A percentile compares a stretch with the other conserved stretches of the same genome.
These are phyloP conservation scores for Rhynchospora tenuis DNA, from an alignment of 176 grass and related monocot species.

Conservation along the genomic window DNA sequence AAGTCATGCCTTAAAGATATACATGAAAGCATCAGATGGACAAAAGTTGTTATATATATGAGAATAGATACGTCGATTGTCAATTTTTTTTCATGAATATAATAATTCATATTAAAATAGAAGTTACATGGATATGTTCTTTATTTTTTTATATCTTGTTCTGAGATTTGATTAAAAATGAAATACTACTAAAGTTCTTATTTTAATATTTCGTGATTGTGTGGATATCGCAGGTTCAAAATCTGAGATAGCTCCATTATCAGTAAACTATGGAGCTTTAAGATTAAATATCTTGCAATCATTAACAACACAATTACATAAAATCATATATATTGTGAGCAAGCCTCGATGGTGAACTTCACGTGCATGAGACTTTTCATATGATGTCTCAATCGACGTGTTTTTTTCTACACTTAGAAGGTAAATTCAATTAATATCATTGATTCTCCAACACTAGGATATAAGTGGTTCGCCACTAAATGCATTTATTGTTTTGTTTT, in stretches of 20 bases:
- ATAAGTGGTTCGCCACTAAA: not conserved
- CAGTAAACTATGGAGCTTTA: too few species aligned
- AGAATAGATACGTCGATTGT: not conserved
- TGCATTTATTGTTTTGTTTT: too few species aligned
- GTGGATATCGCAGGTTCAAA: too few species aligned
- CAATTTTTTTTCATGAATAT: not conserved
- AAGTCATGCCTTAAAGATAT: not conserved
- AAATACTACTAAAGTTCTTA: too few species aligned
- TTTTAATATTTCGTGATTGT: too few species aligned
- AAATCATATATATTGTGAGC: too few species aligned
- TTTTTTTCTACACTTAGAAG: not conserved
- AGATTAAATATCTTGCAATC: too few species aligned
- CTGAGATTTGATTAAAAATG: not conserved
- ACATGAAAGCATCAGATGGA: not conserved
- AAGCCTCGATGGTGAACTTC: too few species aligned
- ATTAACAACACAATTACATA: too few species aligned
- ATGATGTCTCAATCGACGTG: not conserved
- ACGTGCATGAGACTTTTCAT: not conserved
- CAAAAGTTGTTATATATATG: not conserved
- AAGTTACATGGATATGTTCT: not conserved
- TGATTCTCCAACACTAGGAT: not conserved
- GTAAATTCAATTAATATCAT: not conserved
- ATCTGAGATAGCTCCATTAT: too few species aligned
- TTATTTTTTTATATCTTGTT: not conserved
- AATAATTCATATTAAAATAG: not conserved